Conservation (phyloP, 2,329 filamentous ascomycete species). For the Paecilomyces dactylethromorphus region DNA sequence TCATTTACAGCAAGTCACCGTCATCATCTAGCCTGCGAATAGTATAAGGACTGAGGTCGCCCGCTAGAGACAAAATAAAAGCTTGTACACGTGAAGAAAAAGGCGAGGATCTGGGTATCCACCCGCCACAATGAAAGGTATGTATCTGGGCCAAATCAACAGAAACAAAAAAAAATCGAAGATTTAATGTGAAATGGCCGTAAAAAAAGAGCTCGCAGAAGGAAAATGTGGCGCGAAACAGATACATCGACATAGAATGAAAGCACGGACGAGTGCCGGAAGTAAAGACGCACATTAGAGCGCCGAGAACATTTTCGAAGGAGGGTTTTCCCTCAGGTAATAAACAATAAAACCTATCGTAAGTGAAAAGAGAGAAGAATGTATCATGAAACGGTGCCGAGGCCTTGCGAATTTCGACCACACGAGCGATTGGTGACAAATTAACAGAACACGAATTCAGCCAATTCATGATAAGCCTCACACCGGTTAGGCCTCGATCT, state of each 20-base stretch:
- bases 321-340: neutral
- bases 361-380: neutral
- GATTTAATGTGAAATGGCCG: neutral
- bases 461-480: no score
- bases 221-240: neutral
- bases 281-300: neutral
- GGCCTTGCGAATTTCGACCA: neutral
- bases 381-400: neutral
- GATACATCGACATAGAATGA: neutral
- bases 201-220: neutral
- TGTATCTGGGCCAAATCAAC: neutral
- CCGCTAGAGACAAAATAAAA: neutral
- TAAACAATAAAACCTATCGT: neutral
- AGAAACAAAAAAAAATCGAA: neutral
- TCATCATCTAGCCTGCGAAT: neutral
- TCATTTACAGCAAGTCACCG: neutral
- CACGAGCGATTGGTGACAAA: neutral
- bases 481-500: constrained; percentile 10
- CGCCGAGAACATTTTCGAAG: neutral
- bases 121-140: neutral
- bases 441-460: neutral
- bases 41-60: neutral
- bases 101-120: neutral
- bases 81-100: neutral
- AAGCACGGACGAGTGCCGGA: neutral